Conservation (phyloP, 1,284 basidiomycete species). For the Vanrija sp. region DNA sequence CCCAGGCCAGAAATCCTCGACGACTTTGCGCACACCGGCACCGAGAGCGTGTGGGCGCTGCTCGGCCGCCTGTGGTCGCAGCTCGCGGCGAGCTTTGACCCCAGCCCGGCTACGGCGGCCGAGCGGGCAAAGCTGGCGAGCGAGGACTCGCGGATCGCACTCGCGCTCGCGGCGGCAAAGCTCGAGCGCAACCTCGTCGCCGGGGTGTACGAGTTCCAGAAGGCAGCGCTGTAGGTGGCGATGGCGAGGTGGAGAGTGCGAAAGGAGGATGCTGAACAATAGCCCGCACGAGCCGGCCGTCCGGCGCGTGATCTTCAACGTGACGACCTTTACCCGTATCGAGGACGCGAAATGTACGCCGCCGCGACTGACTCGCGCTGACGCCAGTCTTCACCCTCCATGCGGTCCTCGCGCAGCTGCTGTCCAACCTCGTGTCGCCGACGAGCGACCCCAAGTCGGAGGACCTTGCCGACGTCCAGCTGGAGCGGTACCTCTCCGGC, state of each 20-base stretch:
- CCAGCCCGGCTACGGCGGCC: not conserved
- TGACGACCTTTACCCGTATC: conserved; percentile 40
- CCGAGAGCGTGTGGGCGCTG: conserved; percentile 5
- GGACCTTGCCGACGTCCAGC: conserved; percentile 12
- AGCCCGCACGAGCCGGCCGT: conserved; percentile 27
- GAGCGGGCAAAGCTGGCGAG: not conserved
- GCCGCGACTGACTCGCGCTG: not conserved
- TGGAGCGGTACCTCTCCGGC: conserved; percentile 34
- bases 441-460: conserved; percentile 13
- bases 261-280: conserved; percentile 2
- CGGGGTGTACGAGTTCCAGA: conserved; percentile 28
- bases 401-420: conserved; percentile 32
- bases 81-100: conserved; percentile 6
- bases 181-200: conserved; percentile 42
- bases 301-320: conserved; percentile 32
- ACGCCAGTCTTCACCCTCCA: conserved; percentile 35
- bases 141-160: conserved; percentile 21
- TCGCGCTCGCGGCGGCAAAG: conserved; percentile 32
- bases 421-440: conserved; percentile 45
- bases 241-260: not conserved
- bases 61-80: conserved; percentile 6
- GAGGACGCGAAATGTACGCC: conserved; percentile 36
- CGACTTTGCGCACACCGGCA: conserved; percentile 13
- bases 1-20: conserved; percentile 18
- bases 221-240: conserved; percentile 23